These are phyloP conservation scores for Pleoardoris graminearum DNA, from an alignment of 2,329 filamentous ascomycete species.

Conservation along the genomic window DNA sequence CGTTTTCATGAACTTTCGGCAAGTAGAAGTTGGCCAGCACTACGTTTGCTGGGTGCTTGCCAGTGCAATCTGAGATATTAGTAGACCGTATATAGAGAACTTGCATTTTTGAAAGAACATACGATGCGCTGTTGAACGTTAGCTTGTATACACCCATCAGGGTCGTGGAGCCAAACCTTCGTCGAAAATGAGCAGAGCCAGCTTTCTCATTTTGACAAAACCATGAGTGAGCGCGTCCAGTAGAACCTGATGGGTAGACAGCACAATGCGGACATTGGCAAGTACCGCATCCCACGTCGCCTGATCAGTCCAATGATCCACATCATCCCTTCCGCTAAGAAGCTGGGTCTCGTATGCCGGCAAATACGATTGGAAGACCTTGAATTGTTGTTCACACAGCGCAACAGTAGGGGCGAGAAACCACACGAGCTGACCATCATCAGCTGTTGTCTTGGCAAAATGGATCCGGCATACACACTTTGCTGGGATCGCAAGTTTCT, in stretches of 20 bases:
- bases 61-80: conserved; percentile 58
- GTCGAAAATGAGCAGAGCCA: conserved; percentile 78
- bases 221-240: conserved; percentile 73
- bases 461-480: conserved; percentile 30
- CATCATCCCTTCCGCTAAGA: conserved; percentile 68
- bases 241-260: conserved; percentile 77
- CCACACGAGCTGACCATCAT: conserved; percentile 47
- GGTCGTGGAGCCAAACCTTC: conserved; percentile 60
- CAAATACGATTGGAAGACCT: conserved; percentile 40
- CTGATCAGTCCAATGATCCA: conserved; percentile 73
- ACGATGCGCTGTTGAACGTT: conserved; percentile 9
- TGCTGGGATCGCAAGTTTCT: conserved; percentile 41
- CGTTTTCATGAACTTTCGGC: conserved; percentile 39
- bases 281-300: conserved; percentile 69
- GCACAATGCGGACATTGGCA: conserved; percentile 67
- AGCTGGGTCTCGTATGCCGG: conserved; percentile 61
- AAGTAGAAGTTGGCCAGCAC: conserved; percentile 78
- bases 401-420: conserved; percentile 52
- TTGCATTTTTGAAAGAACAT: neutral
- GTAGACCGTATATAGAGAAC: neutral
- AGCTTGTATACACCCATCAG: neutral
- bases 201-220: conserved; percentile 66
- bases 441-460: conserved; percentile 5
- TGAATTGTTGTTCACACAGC: conserved; percentile 51
- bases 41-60: conserved; percentile 64